Conservation (phyloP, 164 flowering plant species). For the Stephania yunnanensis region DNA sequence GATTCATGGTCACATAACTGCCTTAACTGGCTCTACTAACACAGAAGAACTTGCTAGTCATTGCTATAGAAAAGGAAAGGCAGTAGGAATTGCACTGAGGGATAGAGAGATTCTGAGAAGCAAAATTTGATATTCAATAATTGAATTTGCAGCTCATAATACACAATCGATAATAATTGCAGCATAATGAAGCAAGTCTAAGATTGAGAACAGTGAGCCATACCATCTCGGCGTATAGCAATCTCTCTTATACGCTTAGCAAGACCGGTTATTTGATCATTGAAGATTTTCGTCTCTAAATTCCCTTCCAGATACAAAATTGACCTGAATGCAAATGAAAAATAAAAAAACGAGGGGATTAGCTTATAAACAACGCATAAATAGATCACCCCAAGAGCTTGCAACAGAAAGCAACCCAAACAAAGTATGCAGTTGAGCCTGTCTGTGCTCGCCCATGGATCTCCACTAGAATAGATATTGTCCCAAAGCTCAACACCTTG, state of each 20-base stretch:
- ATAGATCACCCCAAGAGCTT: background rate
- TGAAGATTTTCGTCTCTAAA: conserved; percentile 75
- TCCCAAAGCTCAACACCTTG: no score
- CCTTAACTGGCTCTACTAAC: no score
- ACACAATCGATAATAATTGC: background rate
- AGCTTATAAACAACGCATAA: background rate
- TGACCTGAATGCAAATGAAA: conserved; percentile 29
- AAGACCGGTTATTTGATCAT: conserved; percentile 67
- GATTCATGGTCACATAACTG: no score
- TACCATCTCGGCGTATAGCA: conserved; percentile 82
- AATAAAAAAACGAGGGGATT: background rate
- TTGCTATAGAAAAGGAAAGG: no score
- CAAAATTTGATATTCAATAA: background rate
- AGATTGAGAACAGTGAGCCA: background rate
- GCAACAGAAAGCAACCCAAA: background rate
- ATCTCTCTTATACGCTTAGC: conserved; percentile 77
- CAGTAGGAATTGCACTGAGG: no score
- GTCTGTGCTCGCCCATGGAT: no score
- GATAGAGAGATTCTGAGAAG: background rate
- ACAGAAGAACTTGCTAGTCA: no score
- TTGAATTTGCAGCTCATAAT: background rate
- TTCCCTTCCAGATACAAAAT: conserved; percentile 81
- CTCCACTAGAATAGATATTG: no score
- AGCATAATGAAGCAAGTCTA: background rate
- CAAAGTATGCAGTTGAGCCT: background rate